Evolutionary conservation across 2,329 filamentous ascomycete species (phyloP), one percentile per base, ranked within the genome.

Genomic region (Moelleriella libera): DNA sequence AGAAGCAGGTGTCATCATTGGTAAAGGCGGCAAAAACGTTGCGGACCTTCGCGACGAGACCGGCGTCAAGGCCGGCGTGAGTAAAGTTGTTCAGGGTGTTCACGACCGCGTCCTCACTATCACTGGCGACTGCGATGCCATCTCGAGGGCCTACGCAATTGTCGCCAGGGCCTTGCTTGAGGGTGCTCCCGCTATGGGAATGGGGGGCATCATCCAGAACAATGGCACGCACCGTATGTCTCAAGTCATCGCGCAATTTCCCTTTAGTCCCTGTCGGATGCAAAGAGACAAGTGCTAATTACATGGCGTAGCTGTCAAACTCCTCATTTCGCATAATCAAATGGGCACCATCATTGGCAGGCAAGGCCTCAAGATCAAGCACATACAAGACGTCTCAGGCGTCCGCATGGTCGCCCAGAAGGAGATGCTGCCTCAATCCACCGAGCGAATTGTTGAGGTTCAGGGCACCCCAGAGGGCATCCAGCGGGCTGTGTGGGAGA

Each of bases 351-450:
- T 98, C 70, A 98, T 98, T 62, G 92, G 92, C 59, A 82, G 88
- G 55, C 86, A 94, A 65, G 92, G 92, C 50, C 76, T 96, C 56
- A 98, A 97, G 75, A 98, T 98, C 75, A 98, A 98, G 77, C 87
- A 96, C 65, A 98, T 98, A 57, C 92, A 98, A 66, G 92, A 98
- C 65, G 83, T 82, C 31, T 97, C 92, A 5, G 89, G 89, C 54
- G 92, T 97, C 50, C 89, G 92, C 62, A 98, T 98, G 92, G 89
- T 98, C 45, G 92, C 92, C 41, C 92, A 98, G 68, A 98, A 98
- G 71, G 92, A 98, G 61, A 98, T 98, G 92, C 82, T 98, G 6
- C 92, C 92, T 37, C 92, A 98, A 67, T 98, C 92, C 5, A 98
- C 92, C 34, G 92, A 98, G 72, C 85, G 92, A 54, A 89, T 98